Evolutionary conservation across 768 basidiomycete species (phyloP).

Genomic region (Tricholoma furcatifolium): DNA sequence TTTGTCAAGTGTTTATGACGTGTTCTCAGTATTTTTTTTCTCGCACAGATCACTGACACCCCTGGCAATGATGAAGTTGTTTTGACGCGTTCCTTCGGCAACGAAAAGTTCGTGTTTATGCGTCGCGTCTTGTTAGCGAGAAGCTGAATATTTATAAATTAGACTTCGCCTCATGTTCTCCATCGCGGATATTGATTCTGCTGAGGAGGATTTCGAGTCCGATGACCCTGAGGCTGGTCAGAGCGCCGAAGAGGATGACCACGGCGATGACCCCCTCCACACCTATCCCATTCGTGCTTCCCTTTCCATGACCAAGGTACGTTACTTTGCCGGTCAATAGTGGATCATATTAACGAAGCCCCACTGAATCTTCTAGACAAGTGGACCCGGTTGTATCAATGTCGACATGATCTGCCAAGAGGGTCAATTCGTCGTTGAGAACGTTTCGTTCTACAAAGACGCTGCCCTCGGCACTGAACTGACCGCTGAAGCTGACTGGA

Average conservation of each 20-base stretch:
- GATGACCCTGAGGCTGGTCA: constrained; percentile 25
- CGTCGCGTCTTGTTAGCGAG: neutral
- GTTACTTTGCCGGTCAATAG: constrained; percentile 2
- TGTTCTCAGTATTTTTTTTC: neutral
- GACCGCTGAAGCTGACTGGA: constrained; percentile 92
- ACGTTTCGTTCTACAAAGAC: constrained; percentile 83
- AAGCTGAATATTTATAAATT: neutral
- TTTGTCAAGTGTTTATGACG: no score
- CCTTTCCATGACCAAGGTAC: constrained; percentile 82
- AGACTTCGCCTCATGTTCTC: constrained; percentile 93
- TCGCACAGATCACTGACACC: constrained; percentile 63
- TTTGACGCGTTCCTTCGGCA: constrained; percentile 82
- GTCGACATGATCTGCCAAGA: constrained; percentile 80
- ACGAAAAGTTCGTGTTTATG: constrained; percentile 68
- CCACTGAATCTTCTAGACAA: constrained; percentile 33
- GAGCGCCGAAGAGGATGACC: constrained; percentile 14
- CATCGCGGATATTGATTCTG: constrained; percentile 77
- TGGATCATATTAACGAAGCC: neutral
- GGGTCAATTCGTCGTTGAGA: constrained; percentile 82
- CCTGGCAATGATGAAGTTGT: constrained; percentile 79
- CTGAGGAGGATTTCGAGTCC: constrained; percentile 31
- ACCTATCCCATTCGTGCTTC: constrained; percentile 77
- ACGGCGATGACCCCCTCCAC: constrained; percentile 27
- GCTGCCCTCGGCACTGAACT: constrained; percentile 68
- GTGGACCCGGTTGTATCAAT: constrained; percentile 64